Evolutionary conservation across 768 basidiomycete genomes (phyloP).

Genomic region (Pisolithus sp.): DNA sequence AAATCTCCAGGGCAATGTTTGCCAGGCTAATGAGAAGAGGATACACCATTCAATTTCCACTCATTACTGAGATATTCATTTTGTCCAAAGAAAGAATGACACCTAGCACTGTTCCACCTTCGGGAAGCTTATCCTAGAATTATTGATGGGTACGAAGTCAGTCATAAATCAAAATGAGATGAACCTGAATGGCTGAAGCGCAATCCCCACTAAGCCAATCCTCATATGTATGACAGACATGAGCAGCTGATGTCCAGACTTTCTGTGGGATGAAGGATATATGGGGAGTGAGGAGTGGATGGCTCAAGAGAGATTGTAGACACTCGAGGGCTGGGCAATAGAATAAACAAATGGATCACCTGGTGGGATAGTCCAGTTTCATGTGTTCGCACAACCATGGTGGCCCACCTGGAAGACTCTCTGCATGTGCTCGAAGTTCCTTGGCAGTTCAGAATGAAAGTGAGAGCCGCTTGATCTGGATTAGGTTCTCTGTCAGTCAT

Average conservation of each 20-base stretch:
- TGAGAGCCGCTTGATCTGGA: too few species aligned
- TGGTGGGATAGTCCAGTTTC: conserved; percentile 16
- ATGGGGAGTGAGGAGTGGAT: conserved; percentile 19
- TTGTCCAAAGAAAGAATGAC: conserved; percentile 8
- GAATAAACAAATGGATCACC: conserved; percentile 18
- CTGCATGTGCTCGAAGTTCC: conserved; percentile 17
- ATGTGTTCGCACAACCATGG: conserved; percentile 11
- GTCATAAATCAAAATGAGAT: conserved; percentile 1
- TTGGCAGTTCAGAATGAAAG: too few species aligned
- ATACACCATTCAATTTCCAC: conserved; percentile 17
- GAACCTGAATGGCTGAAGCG: conserved; percentile 24
- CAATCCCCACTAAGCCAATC: too few species aligned
- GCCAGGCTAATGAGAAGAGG: conserved; percentile 1
- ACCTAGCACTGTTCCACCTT: conserved; percentile 1
- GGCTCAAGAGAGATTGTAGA: conserved; percentile 19
- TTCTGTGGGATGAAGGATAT: conserved; percentile 16
- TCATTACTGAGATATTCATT: conserved; percentile 4
- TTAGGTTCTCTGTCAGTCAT: too few species aligned
- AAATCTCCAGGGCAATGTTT: too few species aligned
- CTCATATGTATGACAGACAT: conserved; percentile 8
- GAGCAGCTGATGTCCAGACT: conserved; percentile 9
- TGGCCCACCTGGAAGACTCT: conserved; percentile 22
- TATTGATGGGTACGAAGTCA: conserved; percentile 32
- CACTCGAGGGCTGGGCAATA: conserved; percentile 26
- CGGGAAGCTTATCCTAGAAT: not conserved